Evolutionary conservation across 192 early-diverging fungal genomes (phyloP).

Genomic region (Linnemannia zychae): DNA sequence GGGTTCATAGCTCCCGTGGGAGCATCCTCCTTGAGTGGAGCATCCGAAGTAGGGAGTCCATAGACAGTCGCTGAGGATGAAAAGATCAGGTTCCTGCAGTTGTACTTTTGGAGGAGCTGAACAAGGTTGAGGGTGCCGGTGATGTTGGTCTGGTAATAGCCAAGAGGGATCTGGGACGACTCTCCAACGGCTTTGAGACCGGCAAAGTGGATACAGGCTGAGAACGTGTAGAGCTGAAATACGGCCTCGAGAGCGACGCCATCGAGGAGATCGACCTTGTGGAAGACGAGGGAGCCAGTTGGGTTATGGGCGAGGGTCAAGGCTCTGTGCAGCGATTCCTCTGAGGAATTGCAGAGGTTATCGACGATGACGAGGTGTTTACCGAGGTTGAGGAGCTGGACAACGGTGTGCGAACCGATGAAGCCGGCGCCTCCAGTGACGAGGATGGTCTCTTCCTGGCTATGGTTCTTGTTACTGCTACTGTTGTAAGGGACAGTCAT

Average conservation of each 20-base stretch:
- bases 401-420: slow-evolving; percentile 93
- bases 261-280: slow-evolving; percentile 61
- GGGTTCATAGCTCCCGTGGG: slow-evolving; percentile 83
- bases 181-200: slow-evolving; percentile 90
- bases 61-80: slow-evolving; percentile 94
- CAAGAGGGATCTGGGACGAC: slow-evolving; percentile 80
- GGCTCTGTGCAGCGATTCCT: slow-evolving; percentile 53
- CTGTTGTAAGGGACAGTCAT: slow-evolving; percentile 22
- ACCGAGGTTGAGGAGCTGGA: slow-evolving; percentile 74
- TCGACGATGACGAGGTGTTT: slow-evolving; percentile 90
- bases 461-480: too few relatives aligned
- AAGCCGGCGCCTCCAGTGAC: slow-evolving; percentile 85
- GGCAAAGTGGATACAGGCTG: slow-evolving; percentile 82
- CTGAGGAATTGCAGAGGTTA: slow-evolving; percentile 81
- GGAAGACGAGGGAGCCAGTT: slow-evolving; percentile 52
- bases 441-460: slow-evolving; percentile 45
- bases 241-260: slow-evolving; percentile 45
- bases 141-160: slow-evolving; percentile 96
- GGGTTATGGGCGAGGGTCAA: slow-evolving; percentile 39
- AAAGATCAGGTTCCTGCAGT: slow-evolving; percentile 90
- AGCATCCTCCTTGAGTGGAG: slow-evolving; percentile 67
- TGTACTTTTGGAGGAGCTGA: slow-evolving; percentile 82
- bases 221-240: slow-evolving; percentile 55
- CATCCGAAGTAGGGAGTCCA: slow-evolving; percentile 61
- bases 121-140: slow-evolving; percentile 87